Evolutionary conservation across 371 early-diverging fungal genomes (phyloP), one percentile per base, ranked within the genome.

Genomic region (Mortierella sp.): DNA sequence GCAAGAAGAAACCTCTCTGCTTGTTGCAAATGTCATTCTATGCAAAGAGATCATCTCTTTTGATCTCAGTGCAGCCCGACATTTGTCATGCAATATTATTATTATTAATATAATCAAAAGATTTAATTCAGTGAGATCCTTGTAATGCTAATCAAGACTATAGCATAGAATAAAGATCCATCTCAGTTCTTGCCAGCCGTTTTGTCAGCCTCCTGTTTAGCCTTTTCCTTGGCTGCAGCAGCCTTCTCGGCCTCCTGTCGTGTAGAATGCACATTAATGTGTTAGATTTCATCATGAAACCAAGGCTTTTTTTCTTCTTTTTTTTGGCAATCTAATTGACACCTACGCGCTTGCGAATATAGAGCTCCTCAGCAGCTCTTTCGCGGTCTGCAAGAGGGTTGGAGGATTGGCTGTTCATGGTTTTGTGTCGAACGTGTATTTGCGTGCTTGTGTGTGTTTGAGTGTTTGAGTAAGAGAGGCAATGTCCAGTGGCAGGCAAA

Each of bases 321-420:
- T 12, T n/a, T 51, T 51, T 18, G n/a, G 4, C 51, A 51, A 51
- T 45, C 22, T 16, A 16, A 26, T n/a, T 5, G 20, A n/a, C 9
- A 40, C 62, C n/a, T 73, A 78, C 73, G 26, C 78, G 64, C 62
- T 78, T 47, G 59, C 73, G 78, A 22, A 78, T 73, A 61, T 73
- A 78, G 37, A 72, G 57, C 30, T 72, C 78, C 30, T 78, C 78
- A 8, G 69, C 72, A 28, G 71, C 59, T 28, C 32, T 64, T 26
- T 47, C 76, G 55, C 71, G 78, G n/a, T 66, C 63, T 32, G 35
- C 69, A 18, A 78, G 62, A 22, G 78, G 73, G 30, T 67, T 72
- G 16, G 72, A 14, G 10, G 18, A 18, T 70, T 76, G 52, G 18
- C 70, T 63, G 45, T 45, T 12, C 18, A 45, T 45, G 45, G 12